Evolutionary conservation across 2,329 filamentous ascomycete genomes (phyloP).

Genomic region (Sphaerulina musiva): DNA sequence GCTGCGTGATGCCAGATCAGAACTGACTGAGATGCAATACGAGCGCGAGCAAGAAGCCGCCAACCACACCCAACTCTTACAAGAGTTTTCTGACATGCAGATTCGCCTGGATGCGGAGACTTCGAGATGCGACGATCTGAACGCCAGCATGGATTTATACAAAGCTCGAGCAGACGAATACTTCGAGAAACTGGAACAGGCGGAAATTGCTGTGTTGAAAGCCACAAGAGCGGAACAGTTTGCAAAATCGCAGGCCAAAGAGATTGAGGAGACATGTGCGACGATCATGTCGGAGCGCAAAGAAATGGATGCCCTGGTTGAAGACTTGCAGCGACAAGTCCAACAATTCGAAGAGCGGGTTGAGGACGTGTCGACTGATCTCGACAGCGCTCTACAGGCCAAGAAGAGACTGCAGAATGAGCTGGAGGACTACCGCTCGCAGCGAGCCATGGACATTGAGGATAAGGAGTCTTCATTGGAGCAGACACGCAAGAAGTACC

Average conservation of each 20-base stretch:
- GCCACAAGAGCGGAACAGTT: conserved; percentile 89
- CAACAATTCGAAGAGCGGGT: conserved; percentile 85
- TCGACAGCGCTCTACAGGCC: conserved; percentile 75
- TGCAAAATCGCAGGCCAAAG: conserved; percentile 78
- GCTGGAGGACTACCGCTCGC: conserved; percentile 92
- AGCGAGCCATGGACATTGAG: conserved; percentile 91
- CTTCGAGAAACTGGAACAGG: conserved; percentile 93
- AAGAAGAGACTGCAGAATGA: conserved; percentile 96
- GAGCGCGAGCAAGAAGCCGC: conserved; percentile 79
- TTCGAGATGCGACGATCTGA: conserved; percentile 76
- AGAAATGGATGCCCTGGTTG: conserved; percentile 77
- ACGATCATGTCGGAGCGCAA: conserved; percentile 87
- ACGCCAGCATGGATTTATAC: conserved; percentile 78
- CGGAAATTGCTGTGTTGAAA: conserved; percentile 90
- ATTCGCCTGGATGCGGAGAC: conserved; percentile 85
- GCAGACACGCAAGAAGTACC: conserved; percentile 96
- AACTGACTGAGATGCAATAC: conserved; percentile 70
- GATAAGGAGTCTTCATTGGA: conserved; percentile 95
- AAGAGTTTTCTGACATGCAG: conserved; percentile 89
- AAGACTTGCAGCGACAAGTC: conserved; percentile 83
- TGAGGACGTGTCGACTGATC: conserved; percentile 84
- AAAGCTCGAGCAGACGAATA: conserved; percentile 92
- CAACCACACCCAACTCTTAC: conserved; percentile 79
- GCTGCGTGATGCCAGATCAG: conserved; percentile 73
- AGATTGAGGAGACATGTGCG: conserved; percentile 85